These are phyloP conservation scores for Tricholoma sp. DNA, from an alignment of 768 basidiomycete genomes.

Conservation along the genomic window DNA sequence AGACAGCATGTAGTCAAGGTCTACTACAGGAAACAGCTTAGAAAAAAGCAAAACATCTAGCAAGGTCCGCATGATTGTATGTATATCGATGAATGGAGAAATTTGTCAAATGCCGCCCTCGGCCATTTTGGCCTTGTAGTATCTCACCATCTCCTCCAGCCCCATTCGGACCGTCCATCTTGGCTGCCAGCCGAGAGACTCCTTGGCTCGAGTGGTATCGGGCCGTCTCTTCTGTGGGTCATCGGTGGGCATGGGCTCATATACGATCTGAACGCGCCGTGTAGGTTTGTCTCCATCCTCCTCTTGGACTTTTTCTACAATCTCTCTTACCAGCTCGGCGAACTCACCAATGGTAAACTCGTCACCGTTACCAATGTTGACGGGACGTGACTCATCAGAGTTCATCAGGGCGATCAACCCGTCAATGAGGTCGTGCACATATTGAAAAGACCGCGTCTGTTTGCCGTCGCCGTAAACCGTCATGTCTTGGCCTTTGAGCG, in stretches of 20 bases:
- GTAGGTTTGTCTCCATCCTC: conserved; percentile 60
- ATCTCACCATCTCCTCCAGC: conserved; percentile 90
- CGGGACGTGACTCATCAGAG: conserved; percentile 86
- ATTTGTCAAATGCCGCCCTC: conserved; percentile 66
- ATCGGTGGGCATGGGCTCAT: conserved; percentile 82
- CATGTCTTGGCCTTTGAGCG: conserved; percentile 93
- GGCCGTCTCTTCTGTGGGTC: conserved; percentile 94
- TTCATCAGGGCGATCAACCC: conserved; percentile 95
- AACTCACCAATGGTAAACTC: conserved; percentile 97
- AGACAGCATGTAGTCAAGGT: too few relatives aligned
- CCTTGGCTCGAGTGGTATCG: conserved; percentile 88
- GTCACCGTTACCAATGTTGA: conserved; percentile 94
- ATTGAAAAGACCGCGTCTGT: conserved; percentile 96
- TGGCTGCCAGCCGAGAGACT: conserved; percentile 84
- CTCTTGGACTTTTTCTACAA: conserved; percentile 89
- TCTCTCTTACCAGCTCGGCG: conserved; percentile 85
- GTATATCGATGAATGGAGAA: background rate
- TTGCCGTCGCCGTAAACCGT: conserved; percentile 94
- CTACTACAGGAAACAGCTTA: too few relatives aligned
- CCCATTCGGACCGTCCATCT: conserved; percentile 92
- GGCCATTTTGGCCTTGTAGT: conserved; percentile 86
- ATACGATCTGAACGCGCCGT: conserved; percentile 60
- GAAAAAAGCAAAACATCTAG: background rate
- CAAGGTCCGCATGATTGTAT: background rate
- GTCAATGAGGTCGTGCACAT: conserved; percentile 95